A percentile compares a stretch with the other conserved stretches of the same genome.
phyloP scores from a whole-genome alignment of 768 basidiomycete species.

The Gautieria morchelliformis region DNA sequence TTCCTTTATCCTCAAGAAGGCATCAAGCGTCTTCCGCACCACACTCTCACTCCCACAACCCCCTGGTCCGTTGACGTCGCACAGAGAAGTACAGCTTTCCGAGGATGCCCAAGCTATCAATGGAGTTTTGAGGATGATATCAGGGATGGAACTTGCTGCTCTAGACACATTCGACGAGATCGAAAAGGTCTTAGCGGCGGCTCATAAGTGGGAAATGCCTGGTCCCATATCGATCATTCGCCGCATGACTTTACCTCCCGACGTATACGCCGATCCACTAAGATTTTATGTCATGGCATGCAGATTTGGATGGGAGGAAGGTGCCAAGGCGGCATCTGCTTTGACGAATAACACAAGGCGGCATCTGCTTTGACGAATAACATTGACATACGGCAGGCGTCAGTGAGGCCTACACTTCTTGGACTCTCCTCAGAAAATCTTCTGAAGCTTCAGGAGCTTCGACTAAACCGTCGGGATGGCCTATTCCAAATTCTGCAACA shows the following conservation, averaged over 20 bases:
- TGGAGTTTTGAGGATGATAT: slow-evolving; percentile 48
- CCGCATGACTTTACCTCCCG: slow-evolving; percentile 41
- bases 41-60: slow-evolving; percentile 41
- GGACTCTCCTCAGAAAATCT: slow-evolving; percentile 31
- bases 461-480: slow-evolving; percentile 38
- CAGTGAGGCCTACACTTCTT: not conserved
- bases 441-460: slow-evolving; percentile 45
- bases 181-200: slow-evolving; percentile 46
- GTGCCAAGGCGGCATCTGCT: slow-evolving; percentile 43
- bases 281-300: slow-evolving; percentile 45
- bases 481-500: not conserved
- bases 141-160: slow-evolving; percentile 42
- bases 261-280: slow-evolving; percentile 39
- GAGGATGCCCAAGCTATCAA: slow-evolving; percentile 49
- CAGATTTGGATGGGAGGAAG: slow-evolving; percentile 49
- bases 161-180: slow-evolving; percentile 43
- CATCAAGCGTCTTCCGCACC: slow-evolving; percentile 54
- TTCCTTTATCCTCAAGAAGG: slow-evolving; percentile 48
- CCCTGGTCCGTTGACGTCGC: not conserved
- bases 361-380: slow-evolving; percentile 42
- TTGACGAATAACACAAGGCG: slow-evolving; percentile 32
- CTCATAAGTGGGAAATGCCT: slow-evolving; percentile 64
- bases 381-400: not conserved
- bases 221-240: slow-evolving; percentile 53
- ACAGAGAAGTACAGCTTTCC: slow-evolving; percentile 41